These are phyloP conservation scores for Naematelia encephala DNA, from an alignment of 768 basidiomycete genomes.

Conservation along the genomic window DNA sequence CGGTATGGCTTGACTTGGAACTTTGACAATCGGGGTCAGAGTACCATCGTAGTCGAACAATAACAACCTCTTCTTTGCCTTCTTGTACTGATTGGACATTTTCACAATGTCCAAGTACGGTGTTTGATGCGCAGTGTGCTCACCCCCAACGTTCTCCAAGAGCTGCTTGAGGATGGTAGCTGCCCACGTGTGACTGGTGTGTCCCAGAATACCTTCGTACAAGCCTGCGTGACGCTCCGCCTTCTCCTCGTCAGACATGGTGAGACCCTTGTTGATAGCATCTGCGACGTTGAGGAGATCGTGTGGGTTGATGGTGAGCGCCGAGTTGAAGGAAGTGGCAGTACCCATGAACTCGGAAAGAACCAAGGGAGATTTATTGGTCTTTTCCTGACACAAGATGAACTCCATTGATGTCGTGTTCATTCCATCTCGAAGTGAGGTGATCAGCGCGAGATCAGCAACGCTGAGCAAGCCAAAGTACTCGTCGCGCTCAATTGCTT, in stretches of 20 bases:
- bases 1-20: constrained; percentile 80
- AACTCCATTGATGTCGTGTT: constrained; percentile 99
- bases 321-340: constrained; percentile 82
- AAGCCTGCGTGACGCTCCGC: constrained; percentile 66
- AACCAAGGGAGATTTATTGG: constrained; percentile 75
- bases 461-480: constrained; percentile 92
- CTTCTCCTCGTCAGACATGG: constrained; percentile 77
- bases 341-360: constrained; percentile 98
- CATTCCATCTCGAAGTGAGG: constrained; percentile 95
- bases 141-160: constrained; percentile 71
- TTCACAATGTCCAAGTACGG: constrained; percentile 70
- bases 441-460: constrained; percentile 91
- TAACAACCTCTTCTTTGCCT: constrained; percentile 77
- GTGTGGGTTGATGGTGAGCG: constrained; percentile 93
- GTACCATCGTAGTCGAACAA: constrained; percentile 98
- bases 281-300: constrained; percentile 86
- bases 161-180: constrained; percentile 83
- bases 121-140: constrained; percentile 76
- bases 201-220: constrained; percentile 80
- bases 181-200: constrained; percentile 95
- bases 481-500: constrained; percentile 94
- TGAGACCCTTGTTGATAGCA: constrained; percentile 81
- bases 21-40: constrained; percentile 93
- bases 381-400: constrained; percentile 83
- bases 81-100: constrained; percentile 62